A percentile compares a stretch with the other conserved stretches of the same genome.
These are phyloP conservation scores for Phytophthora colocasiae DNA, from an alignment of 352 stramenopile genomes.

Conservation along the genomic window DNA sequence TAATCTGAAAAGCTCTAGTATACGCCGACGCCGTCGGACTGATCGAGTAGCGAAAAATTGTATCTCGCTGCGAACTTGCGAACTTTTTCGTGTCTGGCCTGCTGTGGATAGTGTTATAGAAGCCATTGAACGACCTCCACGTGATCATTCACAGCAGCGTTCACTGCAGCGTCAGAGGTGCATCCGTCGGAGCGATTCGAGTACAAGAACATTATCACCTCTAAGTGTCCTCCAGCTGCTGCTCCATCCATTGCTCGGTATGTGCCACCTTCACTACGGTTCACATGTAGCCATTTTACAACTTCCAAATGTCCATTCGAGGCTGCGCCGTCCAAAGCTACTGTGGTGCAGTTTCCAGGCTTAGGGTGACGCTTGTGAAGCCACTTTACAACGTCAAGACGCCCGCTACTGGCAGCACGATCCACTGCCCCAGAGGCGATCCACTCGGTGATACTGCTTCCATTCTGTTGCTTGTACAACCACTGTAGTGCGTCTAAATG, in stretches of 20 bases:
- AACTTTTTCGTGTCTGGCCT: slow-evolving; percentile 30
- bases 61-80: slow-evolving; percentile 36
- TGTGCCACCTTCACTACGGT: slow-evolving; percentile 37
- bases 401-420: slow-evolving; percentile 33
- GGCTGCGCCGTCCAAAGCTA: slow-evolving; percentile 43
- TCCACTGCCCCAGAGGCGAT: slow-evolving; percentile 40
- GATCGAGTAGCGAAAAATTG: slow-evolving; percentile 40
- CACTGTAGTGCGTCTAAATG: slow-evolving; percentile 21
- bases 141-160: slow-evolving; percentile 36
- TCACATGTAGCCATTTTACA: slow-evolving; percentile 36
- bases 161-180: slow-evolving; percentile 33
- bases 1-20: slow-evolving; percentile 8
- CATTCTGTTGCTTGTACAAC: slow-evolving; percentile 18
- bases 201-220: slow-evolving; percentile 46
- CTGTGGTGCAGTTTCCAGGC: slow-evolving; percentile 32
- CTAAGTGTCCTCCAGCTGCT: slow-evolving; percentile 38
- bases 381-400: slow-evolving; percentile 42
- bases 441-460: slow-evolving; percentile 11
- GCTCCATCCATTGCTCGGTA: slow-evolving; percentile 41
- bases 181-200: slow-evolving; percentile 30
- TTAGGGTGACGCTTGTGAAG: slow-evolving; percentile 35
- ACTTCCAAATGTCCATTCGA: slow-evolving; percentile 35
- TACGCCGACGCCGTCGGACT: slow-evolving; percentile 13
- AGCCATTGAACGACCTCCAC: slow-evolving; percentile 44
- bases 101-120: slow-evolving; percentile 39